Percentiles rank a stretch among this genome's conserved stretches.
phyloP scores from a whole-genome alignment of 2,329 filamentous ascomycete species.

The Aspergillus uvarum region DNA sequence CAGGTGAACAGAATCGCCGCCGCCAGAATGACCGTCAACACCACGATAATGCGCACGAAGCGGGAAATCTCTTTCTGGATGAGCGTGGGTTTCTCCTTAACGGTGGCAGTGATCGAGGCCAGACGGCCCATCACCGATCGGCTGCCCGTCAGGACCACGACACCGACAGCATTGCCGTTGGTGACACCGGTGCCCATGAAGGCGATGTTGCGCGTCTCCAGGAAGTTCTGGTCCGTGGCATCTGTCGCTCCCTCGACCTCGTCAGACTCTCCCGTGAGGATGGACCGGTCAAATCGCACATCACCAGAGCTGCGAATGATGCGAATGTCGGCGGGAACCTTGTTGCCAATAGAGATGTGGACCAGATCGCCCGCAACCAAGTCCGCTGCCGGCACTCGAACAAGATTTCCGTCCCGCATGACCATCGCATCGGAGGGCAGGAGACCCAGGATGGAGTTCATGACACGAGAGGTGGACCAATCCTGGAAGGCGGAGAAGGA shows the following conservation, averaged over 20 bases:
- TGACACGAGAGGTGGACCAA: constrained; percentile 73
- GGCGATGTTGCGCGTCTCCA: constrained; percentile 75
- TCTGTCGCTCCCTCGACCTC: constrained; percentile 65
- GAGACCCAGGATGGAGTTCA: constrained; percentile 77
- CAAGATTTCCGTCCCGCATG: constrained; percentile 60
- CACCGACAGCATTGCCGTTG: constrained; percentile 64
- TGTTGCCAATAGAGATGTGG: constrained; percentile 69
- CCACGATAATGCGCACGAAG: constrained; percentile 70
- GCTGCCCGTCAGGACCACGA: constrained; percentile 72
- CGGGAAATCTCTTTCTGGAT: constrained; percentile 71
- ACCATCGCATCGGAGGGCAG: constrained; percentile 70
- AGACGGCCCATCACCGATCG: constrained; percentile 74
- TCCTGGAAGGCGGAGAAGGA: constrained; percentile 71
- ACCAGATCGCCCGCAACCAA: constrained; percentile 75
- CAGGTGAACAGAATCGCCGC: constrained; percentile 50
- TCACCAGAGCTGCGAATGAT: constrained; percentile 69
- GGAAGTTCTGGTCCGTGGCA: constrained; percentile 69
- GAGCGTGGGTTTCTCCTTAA: constrained; percentile 67
- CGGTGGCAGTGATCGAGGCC: constrained; percentile 69
- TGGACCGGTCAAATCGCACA: constrained; percentile 70
- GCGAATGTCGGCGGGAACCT: constrained; percentile 72
- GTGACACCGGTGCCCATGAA: constrained; percentile 76
- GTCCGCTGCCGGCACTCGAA: constrained; percentile 56
- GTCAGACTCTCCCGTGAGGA: constrained; percentile 71
- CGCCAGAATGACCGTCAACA: constrained; percentile 67